Conservation (phyloP, 1,284 basidiomycete genomes). For the Ganoderma sp. region DNA sequence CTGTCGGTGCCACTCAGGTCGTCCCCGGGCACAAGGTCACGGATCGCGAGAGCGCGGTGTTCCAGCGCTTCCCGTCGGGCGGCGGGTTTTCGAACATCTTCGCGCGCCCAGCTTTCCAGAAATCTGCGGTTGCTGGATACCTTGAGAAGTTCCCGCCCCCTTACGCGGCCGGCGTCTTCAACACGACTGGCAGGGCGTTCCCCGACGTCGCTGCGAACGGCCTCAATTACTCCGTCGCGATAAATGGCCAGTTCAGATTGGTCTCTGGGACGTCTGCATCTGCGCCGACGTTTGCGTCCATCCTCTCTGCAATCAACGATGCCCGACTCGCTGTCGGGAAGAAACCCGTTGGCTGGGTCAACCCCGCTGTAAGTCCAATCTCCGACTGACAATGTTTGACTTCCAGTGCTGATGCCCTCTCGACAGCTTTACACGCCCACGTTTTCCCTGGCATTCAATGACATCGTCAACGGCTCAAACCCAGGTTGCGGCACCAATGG, state of each 20-base stretch:
- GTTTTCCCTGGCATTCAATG: conserved; percentile 44
- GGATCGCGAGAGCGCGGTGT: conserved; percentile 55
- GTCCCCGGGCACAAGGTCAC: conserved; percentile 46
- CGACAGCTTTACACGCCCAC: conserved; percentile 42
- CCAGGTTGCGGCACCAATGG: conserved; percentile 48
- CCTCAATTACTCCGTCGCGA: conserved; percentile 36
- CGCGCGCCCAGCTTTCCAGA: conserved; percentile 47
- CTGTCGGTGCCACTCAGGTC: conserved; percentile 62
- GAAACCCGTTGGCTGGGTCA: conserved; percentile 61
- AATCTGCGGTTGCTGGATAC: conserved; percentile 42
- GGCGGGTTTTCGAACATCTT: conserved; percentile 56
- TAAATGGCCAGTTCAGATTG: conserved; percentile 43
- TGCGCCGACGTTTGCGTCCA: conserved; percentile 44
- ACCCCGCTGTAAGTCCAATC: conserved; percentile 45
- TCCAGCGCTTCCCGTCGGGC: conserved; percentile 45
- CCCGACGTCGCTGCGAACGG: conserved; percentile 54
- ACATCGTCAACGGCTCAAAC: conserved; percentile 53
- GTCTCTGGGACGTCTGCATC: conserved; percentile 53
- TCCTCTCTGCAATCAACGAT: conserved; percentile 69
- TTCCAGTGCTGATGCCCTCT: neutral
- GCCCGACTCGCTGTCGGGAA: conserved; percentile 52
- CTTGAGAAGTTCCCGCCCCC: conserved; percentile 46
- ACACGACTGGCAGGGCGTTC: conserved; percentile 45
- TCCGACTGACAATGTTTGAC: neutral
- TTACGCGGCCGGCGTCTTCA: conserved; percentile 38